Evolutionary conservation across 1,284 basidiomycete genomes (phyloP).

Genomic region (Singerocomus inundabilis): DNA sequence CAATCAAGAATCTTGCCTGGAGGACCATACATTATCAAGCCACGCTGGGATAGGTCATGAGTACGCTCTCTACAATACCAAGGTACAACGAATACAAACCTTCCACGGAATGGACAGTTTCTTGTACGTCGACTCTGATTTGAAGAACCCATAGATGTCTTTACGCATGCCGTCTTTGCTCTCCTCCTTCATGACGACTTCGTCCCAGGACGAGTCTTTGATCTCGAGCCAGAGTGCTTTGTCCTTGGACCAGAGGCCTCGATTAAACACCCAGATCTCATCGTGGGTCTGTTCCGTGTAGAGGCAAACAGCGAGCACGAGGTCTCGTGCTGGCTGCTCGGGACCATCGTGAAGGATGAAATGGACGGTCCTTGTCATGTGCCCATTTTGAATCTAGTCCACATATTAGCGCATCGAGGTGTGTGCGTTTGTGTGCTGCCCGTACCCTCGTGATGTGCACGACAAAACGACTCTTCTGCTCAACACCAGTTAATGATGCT

Average conservation of each 20-base stretch:
- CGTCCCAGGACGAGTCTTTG: conserved; percentile 72
- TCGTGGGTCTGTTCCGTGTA: conserved; percentile 55
- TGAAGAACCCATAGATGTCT: conserved; percentile 77
- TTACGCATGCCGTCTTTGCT: conserved; percentile 68
- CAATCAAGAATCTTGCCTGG: conserved; percentile 45
- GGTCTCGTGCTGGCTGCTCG: conserved; percentile 48
- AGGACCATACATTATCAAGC: conserved; percentile 70
- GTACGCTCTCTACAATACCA: not conserved
- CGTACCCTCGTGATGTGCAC: conserved; percentile 44
- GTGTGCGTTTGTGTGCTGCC: not conserved
- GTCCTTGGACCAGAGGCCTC: conserved; percentile 66
- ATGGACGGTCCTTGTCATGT: conserved; percentile 36
- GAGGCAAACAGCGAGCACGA: conserved; percentile 54
- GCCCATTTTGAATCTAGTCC: conserved; percentile 46
- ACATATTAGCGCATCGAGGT: conserved; percentile 6
- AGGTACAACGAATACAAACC: conserved; percentile 37
- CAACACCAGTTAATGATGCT: not conserved
- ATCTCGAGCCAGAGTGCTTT: conserved; percentile 62
- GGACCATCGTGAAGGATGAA: conserved; percentile 64
- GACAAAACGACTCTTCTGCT: conserved; percentile 47
- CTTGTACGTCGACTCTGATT: conserved; percentile 67
- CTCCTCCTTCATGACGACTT: conserved; percentile 70
- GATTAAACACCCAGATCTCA: conserved; percentile 76
- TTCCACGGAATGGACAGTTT: conserved; percentile 80
- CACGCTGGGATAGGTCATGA: conserved; percentile 46